Base-by-base conservation (phyloP, 2,329 filamentous ascomycete genomes). In the Fusarium tupiense region DNA sequence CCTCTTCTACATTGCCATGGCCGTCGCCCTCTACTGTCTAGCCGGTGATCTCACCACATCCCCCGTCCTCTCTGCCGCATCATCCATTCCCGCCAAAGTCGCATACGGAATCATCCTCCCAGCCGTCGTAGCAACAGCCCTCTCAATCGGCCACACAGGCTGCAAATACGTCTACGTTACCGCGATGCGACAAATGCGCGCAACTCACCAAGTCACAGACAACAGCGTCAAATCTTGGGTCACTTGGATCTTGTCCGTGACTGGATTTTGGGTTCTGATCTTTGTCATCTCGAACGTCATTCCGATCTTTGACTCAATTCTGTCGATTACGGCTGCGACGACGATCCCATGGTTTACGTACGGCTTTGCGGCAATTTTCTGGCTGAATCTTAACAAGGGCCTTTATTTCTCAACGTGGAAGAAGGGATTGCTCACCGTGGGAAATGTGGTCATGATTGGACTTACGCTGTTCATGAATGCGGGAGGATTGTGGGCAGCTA, bases 271-370 rank as follows among this genome's bases (percentile, higher is more conserved):
- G 78, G 61, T 79, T 0, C n/a, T 79, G 6, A 72, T 76, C 24
- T 80, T 80, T 38, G 69, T 74, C 8, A 71, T 80, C 20, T 75
- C 78, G 0, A 80, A 80, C 4, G 78, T 76, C 38, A 79, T 80
- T 20, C 78, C 78, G 2, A 73, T 80, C 26, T 80, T 80, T 54
- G 76, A 80, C 38, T 80, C 78, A 0, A 79, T 80, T 14, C 62
- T 80, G 19, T 75, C 76, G 4, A 80, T 80, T 1, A 77, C 76
- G 0, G 74, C 76, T 1, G 76, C 78, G 1, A 79, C 77, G 0
- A 78, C 77, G 0, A 76, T 79, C 13, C 72, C 78, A 0, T 80
- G 78, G 78, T 80, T 79, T 7, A 79, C 76, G 0, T 80, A 77
- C 16, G 71, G 75, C 3, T 72, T 80, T 8, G 69, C 73, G 0